Evolutionary conservation across 148 eudicot species (phyloP).

Genomic region (Limonium bicolor): DNA sequence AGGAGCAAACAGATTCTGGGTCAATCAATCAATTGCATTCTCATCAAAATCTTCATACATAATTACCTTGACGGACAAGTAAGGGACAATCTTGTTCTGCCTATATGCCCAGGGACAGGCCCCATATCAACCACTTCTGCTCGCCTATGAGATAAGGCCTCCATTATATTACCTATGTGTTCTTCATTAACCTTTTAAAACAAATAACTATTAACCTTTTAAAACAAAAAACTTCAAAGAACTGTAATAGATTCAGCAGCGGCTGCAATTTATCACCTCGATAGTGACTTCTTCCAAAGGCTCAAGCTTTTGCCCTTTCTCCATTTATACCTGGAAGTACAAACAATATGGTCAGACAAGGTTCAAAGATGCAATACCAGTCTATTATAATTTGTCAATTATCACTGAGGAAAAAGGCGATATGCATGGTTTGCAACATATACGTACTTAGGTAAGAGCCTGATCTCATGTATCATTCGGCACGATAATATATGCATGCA

Average conservation of each 20-base stretch:
- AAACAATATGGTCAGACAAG: no score
- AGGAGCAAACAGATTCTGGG: no score
- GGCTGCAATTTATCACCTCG: conserved; percentile 36
- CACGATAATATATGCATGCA: no score
- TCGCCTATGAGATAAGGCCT: conserved; percentile 91
- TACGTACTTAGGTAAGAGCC: no score
- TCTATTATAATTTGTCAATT: neutral
- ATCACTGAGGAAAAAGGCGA: neutral
- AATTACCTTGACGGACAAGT: conserved; percentile 88
- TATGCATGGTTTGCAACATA: neutral
- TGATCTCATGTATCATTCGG: no score
- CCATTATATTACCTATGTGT: conserved; percentile 91
- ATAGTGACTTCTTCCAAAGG: conserved; percentile 98
- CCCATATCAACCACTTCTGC: conserved; percentile 90
- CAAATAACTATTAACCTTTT: neutral
- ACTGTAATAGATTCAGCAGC: neutral
- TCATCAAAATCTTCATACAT: no score
- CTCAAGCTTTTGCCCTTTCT: conserved; percentile 65
- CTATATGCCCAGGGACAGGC: conserved; percentile 81
- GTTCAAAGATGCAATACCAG: neutral
- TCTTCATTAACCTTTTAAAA: conserved; percentile 69
- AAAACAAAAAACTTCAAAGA: neutral
- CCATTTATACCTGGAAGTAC: conserved; percentile 64
- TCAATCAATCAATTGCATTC: no score
- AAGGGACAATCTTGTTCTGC: conserved; percentile 75